These are phyloP conservation scores for Suillus placidus DNA, from an alignment of 768 basidiomycete species.

Conservation along the genomic window DNA sequence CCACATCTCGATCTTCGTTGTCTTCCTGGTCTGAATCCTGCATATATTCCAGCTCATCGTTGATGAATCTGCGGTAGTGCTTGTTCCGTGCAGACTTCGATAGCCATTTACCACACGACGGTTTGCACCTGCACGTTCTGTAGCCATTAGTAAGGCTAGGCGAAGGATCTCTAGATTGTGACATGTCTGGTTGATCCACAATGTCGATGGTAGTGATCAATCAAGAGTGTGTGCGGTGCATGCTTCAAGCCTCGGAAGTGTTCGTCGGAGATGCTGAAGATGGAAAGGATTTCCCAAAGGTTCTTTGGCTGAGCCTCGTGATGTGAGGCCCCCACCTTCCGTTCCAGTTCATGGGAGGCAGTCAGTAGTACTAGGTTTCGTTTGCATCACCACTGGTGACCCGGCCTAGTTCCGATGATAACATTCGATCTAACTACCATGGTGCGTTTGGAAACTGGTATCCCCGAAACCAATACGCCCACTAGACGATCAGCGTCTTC, in stretches of 20 bases:
- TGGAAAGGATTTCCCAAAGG: too few species aligned
- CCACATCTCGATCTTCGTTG: not conserved
- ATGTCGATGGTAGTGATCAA: constrained; percentile 12
- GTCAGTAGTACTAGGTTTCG: not conserved
- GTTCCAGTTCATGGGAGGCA: not conserved
- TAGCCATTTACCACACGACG: not conserved
- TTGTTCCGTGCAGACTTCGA: not conserved
- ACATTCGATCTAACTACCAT: not conserved
- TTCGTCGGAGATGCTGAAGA: too few species aligned
- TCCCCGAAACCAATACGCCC: not conserved
- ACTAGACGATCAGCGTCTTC: too few species aligned
- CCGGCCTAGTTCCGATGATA: not conserved
- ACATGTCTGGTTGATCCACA: not conserved
- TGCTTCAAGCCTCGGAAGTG: too few species aligned
- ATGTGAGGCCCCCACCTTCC: not conserved
- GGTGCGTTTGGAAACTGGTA: not conserved
- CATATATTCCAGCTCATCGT: not conserved
- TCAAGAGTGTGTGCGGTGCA: too few species aligned
- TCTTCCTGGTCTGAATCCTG: not conserved
- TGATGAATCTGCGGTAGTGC: not conserved
- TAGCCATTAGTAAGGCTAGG: not conserved
- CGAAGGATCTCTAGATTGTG: not conserved
- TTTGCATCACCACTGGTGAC: constrained; percentile 4
- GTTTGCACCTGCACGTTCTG: not conserved
- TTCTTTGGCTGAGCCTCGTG: not conserved